Conservation (phyloP, 805 yeast genomes). For the Candida jianshihensis region DNA sequence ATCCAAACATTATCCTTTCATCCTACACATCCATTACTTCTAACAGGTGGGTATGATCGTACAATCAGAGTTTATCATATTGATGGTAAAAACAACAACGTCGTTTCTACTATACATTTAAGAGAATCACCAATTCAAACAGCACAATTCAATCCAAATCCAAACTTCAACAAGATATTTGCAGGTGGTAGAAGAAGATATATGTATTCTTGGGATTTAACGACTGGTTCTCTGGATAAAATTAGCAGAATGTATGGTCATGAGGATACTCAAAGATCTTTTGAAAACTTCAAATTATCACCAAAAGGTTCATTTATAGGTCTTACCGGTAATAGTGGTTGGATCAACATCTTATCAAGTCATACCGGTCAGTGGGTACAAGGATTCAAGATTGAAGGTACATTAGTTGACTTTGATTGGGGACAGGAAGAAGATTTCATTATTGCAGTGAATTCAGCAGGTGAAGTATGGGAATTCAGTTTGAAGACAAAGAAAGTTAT, state of each 20-base stretch:
- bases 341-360: slow-evolving; percentile 78
- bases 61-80: slow-evolving; percentile 82
- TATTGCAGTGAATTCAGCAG: slow-evolving; percentile 62
- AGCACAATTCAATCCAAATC: slow-evolving; percentile 55
- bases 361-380: slow-evolving; percentile 78
- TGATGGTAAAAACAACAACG: slow-evolving; percentile 76
- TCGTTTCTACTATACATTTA: slow-evolving; percentile 78
- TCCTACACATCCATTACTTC: slow-evolving; percentile 68
- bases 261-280: slow-evolving; percentile 73
- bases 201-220: slow-evolving; percentile 88
- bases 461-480: slow-evolving; percentile 88
- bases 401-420: slow-evolving; percentile 75
- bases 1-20: slow-evolving; percentile 87
- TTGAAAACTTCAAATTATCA: slow-evolving; percentile 78
- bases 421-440: slow-evolving; percentile 36
- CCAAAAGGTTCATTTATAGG: slow-evolving; percentile 69
- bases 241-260: slow-evolving; percentile 89
- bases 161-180: slow-evolving; percentile 45
- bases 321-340: slow-evolving; percentile 79
- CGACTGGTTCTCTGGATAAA: slow-evolving; percentile 69
- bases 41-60: slow-evolving; percentile 91
- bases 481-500: slow-evolving; percentile 41
- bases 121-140: slow-evolving; percentile 75
- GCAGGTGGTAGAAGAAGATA: slow-evolving; percentile 90
- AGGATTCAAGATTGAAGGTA: slow-evolving; percentile 87